A percentile compares a stretch with the other conserved stretches of the same genome.
Evolutionary conservation across 495 filamentous ascomycete genomes (phyloP).

Genomic region (Aspergillus ellipticus): DNA sequence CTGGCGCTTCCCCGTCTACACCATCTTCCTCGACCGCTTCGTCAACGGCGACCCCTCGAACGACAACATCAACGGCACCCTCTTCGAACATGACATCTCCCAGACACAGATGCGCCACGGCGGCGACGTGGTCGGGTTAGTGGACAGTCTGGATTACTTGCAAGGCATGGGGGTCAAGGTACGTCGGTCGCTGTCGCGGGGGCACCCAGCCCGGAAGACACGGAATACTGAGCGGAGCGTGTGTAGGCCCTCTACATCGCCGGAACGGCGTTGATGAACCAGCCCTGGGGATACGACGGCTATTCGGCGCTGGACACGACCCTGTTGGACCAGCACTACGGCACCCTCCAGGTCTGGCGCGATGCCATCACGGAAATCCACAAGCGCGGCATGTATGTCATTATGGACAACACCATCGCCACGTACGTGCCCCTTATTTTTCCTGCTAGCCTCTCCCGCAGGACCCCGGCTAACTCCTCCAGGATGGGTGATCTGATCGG

Average conservation of each 20-base stretch:
- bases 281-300: slow-evolving; percentile 64
- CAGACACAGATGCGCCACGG: slow-evolving; percentile 72
- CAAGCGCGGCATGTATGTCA: slow-evolving; percentile 62
- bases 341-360: slow-evolving; percentile 58
- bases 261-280: slow-evolving; percentile 64
- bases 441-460: neutral
- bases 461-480: neutral
- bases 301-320: slow-evolving; percentile 68
- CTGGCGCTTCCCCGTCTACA: slow-evolving; percentile 71
- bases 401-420: slow-evolving; percentile 70
- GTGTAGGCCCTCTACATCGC: slow-evolving; percentile 61
- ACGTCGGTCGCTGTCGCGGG: neutral
- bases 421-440: slow-evolving; percentile 44
- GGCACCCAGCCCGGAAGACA: neutral
- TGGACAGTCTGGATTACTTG: slow-evolving; percentile 67
- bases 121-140: slow-evolving; percentile 62
- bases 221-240: neutral
- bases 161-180: slow-evolving; percentile 73
- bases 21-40: slow-evolving; percentile 64
- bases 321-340: slow-evolving; percentile 65
- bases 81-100: slow-evolving; percentile 63
- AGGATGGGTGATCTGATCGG: slow-evolving; percentile 64
- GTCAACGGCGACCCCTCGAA: slow-evolving; percentile 70
- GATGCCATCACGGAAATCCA: slow-evolving; percentile 62
- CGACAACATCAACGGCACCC: slow-evolving; percentile 64